Base-by-base conservation (phyloP, 352 stramenopile genomes). In the Halophytophthora polymorphica region DNA sequence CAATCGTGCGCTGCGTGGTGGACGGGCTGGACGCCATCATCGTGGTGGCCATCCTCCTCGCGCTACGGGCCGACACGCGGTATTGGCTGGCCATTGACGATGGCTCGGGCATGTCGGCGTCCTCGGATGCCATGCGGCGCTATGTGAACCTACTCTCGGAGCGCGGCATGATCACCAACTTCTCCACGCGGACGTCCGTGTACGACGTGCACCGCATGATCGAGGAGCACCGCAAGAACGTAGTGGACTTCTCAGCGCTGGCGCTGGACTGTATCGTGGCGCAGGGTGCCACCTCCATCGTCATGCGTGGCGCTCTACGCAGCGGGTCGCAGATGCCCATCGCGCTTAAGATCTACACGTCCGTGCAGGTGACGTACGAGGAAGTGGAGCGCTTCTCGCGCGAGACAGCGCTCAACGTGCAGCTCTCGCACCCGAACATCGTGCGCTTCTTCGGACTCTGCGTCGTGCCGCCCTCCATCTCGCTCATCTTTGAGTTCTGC, bases 191-290 rank as follows among this genome's bases (percentile, higher is more conserved):
- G 15, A 95, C 84, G 15, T 93, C 82, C 0, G 84, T 95, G 19
- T 95, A 95, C 60, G 83, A 95, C 50, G 84, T 95, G 2, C 84
- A 95, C 33, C 82, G 76, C 35, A 91, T 95, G 82, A 95, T 95
- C 21, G 84, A 95, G 47, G 79, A 91, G 46, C 81, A 90, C 40
- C 65, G 75, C 1, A 79, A 93, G 38, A 90, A 80, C 17, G 82
- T 95, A 17, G 78, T 95, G 15, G 84, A 95, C 33, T 89, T 91
- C 15, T 87, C 80, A 0, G 75, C 66, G 15, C 55, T 95, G 11
- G 68, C 73, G 11, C 66, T 95, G 25, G 73, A 92, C 22, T 85
- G 78, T 37, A 85, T 92, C 25, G 78, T 95, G 35, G 82, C 78
- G 0, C 80, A 95, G 34, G 82, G 82, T 17, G 77, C 82, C 6